Evolutionary conservation across 2,329 filamentous ascomycete species (phyloP).

Genomic region (Pseudofabraea citricarpa): DNA sequence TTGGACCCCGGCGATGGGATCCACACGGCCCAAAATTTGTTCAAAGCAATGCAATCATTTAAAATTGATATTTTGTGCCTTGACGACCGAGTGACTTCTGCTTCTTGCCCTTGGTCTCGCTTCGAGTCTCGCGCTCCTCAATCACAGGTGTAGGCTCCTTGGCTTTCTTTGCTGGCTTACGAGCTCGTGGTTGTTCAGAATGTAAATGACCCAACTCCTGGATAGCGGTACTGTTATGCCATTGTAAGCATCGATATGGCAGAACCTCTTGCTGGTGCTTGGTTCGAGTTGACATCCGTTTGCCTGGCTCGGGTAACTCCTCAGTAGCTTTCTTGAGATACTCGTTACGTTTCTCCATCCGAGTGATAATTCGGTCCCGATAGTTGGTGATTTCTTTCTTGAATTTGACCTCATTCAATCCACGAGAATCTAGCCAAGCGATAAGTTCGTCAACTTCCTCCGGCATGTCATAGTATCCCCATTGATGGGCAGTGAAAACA

Average conservation of each 20-base stretch:
- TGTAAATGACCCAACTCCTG: constrained; percentile 55
- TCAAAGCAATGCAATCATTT: too few species aligned
- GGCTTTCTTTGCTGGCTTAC: constrained; percentile 28
- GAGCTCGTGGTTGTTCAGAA: constrained; percentile 47
- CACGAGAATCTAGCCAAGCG: constrained; percentile 82
- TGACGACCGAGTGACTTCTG: constrained; percentile 16
- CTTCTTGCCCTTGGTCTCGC: constrained; percentile 23
- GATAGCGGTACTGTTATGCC: constrained; percentile 60
- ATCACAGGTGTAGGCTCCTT: constrained; percentile 12
- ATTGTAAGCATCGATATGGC: constrained; percentile 56
- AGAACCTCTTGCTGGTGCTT: constrained; percentile 49
- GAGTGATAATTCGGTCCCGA: constrained; percentile 67
- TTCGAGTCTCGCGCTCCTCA: constrained; percentile 35
- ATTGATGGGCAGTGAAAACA: constrained; percentile 72
- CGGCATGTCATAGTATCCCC: constrained; percentile 86
- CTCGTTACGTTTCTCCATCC: constrained; percentile 75
- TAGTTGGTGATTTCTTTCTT: constrained; percentile 79
- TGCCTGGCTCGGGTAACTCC: constrained; percentile 41
- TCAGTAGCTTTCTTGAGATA: constrained; percentile 58
- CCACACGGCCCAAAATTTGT: too few species aligned
- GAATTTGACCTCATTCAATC: constrained; percentile 79
- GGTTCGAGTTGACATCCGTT: constrained; percentile 58
- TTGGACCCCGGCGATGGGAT: too few species aligned
- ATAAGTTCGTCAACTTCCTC: constrained; percentile 74
- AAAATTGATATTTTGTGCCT: constrained; percentile 15